Evolutionary conservation across 106 monocot genomes (phyloP), one percentile per base, ranked within the genome.

Genomic region (Dendrobium catenatum): DNA sequence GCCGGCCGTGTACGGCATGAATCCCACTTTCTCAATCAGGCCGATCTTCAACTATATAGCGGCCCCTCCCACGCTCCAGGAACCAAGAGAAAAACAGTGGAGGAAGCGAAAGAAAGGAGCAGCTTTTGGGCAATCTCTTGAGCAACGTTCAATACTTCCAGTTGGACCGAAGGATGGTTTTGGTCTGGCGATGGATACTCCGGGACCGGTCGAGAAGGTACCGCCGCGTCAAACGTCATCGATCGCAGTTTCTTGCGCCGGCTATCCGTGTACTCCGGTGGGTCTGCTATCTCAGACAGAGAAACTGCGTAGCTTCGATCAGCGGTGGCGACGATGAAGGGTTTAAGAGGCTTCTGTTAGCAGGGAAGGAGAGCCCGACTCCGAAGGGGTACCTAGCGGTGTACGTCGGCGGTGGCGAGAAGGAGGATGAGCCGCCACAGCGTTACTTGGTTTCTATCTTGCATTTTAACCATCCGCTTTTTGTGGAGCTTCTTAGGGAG

Each of bases 401-500:
- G 46, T 76, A 76, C 47, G 75, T 76, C 3, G 75, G 47, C 1
- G 43, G n/a, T 44, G 75, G 47, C 1, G 74, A 19, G 43, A 41
- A 19, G 72, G 55, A 55, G 0, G 80, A 31, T 18, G 80, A 11
- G 27, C 80, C 51, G 22, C 80, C 37, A 22, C 79, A 44, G 79
- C 66, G 79, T 18, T 79, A 79, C 24, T n/a, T 78, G 56, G 82
- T 76, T 56, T 61, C 82, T 59, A 46, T 76, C 15, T 31, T 77
- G 1, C 66, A 82, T 19, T 66, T 76, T 9, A 82, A 82, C 47
- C 66, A 77, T 26, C 82, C 82, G 5, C 47, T 82, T 11, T 82
- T 82, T 31, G 29, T 42, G 29, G 82, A 77, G 82, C 66, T 77
- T 16, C 66, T 76, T 9, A 82, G 47, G 47, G 82, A 82, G 19